phyloP scores from a whole-genome alignment of 1,139 yeast species.

The Pneumocystis wakefieldiae region DNA sequence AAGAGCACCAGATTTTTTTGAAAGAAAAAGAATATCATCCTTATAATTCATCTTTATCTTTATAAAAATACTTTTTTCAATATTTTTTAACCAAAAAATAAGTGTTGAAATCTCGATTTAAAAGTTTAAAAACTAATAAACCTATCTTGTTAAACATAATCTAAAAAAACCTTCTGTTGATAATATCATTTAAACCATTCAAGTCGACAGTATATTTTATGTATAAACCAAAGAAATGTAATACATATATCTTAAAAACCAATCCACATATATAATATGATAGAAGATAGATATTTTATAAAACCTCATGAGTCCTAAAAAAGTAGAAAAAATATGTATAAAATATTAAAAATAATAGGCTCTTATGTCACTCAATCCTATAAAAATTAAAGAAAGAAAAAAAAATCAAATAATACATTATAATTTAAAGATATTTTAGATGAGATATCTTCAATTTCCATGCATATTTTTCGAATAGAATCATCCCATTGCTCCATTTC shows the following conservation, averaged over 20 bases:
- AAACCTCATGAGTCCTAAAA: no score
- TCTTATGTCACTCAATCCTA: neutral
- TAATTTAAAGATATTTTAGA: neutral
- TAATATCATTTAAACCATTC: no score
- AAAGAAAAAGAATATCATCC: conserved; percentile 49
- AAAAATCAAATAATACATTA: neutral
- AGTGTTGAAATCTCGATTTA: neutral
- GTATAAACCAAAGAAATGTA: no score
- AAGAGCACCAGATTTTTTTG: conserved; percentile 51
- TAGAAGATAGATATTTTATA: no score
- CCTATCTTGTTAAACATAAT: no score
- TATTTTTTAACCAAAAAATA: neutral
- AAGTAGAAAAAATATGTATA: no score
- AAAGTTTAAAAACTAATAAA: no score
- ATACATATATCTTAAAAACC: no score
- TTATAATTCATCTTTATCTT: neutral
- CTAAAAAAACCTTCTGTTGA: no score
- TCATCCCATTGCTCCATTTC: neutral
- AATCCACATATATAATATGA: no score
- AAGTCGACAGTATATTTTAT: no score
- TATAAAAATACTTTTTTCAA: neutral
- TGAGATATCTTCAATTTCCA: neutral
- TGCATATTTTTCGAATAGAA: neutral
- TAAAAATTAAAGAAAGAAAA: neutral
- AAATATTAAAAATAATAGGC: no score